These are phyloP conservation scores for Pichia cactophila DNA, from an alignment of 1,139 yeast genomes.

Conservation along the genomic window DNA sequence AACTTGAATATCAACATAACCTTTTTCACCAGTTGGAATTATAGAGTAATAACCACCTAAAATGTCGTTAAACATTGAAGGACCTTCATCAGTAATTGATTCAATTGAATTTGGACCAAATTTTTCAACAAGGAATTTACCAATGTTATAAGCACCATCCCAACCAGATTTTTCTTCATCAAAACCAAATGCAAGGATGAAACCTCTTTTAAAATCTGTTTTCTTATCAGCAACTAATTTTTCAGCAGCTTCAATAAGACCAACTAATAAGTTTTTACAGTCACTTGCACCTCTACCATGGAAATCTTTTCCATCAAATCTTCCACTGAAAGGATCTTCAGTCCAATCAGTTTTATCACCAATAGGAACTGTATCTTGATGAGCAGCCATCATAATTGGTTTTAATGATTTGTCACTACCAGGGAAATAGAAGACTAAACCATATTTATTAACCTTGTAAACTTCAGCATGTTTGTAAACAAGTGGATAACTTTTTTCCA, in stretches of 20 bases:
- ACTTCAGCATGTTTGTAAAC: conserved; percentile 34
- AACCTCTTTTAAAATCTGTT: conserved; percentile 47
- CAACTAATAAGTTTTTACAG: conserved; percentile 52
- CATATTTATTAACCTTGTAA: conserved; percentile 38
- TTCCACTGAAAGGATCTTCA: conserved; percentile 63
- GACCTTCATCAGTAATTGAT: conserved; percentile 61
- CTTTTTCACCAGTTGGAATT: conserved; percentile 64
- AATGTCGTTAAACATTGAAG: conserved; percentile 32
- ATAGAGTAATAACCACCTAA: conserved; percentile 22
- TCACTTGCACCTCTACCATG: conserved; percentile 67
- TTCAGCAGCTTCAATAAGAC: conserved; percentile 54
- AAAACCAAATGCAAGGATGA: conserved; percentile 57
- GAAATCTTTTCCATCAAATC: conserved; percentile 50
- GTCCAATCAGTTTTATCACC: conserved; percentile 52
- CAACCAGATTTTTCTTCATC: conserved; percentile 66
- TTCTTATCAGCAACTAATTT: conserved; percentile 35
- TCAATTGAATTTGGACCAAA: conserved; percentile 53
- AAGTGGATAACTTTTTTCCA: conserved; percentile 37
- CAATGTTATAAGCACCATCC: conserved; percentile 46
- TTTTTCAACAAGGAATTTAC: conserved; percentile 35
- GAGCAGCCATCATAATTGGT: conserved; percentile 67
- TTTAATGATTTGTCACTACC: conserved; percentile 47
- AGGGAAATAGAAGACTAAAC: conserved; percentile 25
- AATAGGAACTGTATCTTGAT: conserved; percentile 83
- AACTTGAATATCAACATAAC: conserved; percentile 44